Conservation (phyloP, 1,284 basidiomycete genomes). For the Ceratobasidium sp. region DNA sequence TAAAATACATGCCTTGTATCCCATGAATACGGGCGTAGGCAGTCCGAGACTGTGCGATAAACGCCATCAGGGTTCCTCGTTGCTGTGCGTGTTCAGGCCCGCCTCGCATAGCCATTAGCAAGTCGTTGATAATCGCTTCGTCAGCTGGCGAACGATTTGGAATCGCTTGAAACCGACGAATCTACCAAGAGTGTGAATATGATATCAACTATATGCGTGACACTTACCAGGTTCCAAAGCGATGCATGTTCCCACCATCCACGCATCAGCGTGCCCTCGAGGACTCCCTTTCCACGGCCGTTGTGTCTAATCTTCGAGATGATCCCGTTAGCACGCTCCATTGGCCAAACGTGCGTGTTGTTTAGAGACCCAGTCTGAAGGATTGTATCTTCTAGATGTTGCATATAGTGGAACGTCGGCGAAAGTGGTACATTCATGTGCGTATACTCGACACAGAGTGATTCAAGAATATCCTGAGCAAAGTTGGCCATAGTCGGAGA, state of each 20-base stretch:
- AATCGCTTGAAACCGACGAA: background rate
- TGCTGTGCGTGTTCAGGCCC: slow-evolving; percentile 10
- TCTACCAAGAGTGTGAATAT: background rate
- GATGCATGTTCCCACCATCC: slow-evolving; percentile 12
- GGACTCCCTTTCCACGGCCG: background rate
- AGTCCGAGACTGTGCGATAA: slow-evolving; percentile 10
- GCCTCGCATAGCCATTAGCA: background rate
- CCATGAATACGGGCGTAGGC: slow-evolving; percentile 8
- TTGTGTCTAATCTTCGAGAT: slow-evolving; percentile 2
- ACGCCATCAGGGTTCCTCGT: slow-evolving; percentile 6
- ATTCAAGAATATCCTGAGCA: background rate
- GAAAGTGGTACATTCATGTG: background rate
- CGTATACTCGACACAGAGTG: background rate
- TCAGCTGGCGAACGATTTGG: slow-evolving; percentile 9
- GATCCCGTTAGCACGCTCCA: slow-evolving; percentile 17
- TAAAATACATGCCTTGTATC: background rate
- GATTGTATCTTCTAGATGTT: slow-evolving; percentile 10
- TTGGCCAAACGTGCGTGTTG: slow-evolving; percentile 26
- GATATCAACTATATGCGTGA: background rate
- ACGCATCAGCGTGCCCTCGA: slow-evolving; percentile 25
- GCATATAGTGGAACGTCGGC: slow-evolving; percentile 27
- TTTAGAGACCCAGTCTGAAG: background rate
- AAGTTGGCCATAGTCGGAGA: background rate
- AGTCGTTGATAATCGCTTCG: background rate
- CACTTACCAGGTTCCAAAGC: slow-evolving; percentile 8